Conservation (phyloP, 176 grass and related monocot genomes). For the Cenchrus purpureus region DNA sequence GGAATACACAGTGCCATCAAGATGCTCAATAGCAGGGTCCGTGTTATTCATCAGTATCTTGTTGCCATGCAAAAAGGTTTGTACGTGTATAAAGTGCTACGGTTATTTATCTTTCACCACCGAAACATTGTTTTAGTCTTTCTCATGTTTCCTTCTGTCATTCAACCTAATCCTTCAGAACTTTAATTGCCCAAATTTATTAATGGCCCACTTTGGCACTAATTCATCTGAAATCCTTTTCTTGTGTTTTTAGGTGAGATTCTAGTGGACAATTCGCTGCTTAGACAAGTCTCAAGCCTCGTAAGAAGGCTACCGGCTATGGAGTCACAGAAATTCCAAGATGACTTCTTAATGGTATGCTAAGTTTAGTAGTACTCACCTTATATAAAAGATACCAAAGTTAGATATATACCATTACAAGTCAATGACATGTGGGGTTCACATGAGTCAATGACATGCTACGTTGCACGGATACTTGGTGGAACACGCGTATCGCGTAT, state of each 20-base stretch:
- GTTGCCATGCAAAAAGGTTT: constrained; percentile 88
- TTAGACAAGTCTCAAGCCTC: constrained; percentile 97
- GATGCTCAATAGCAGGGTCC: constrained; percentile 96
- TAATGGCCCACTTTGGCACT: neutral
- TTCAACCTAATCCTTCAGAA: neutral
- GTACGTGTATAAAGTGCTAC: neutral
- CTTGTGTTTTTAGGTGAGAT: constrained; percentile 69
- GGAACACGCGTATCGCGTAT: too few relatives aligned
- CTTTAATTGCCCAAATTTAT: neutral
- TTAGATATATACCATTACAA: too few relatives aligned
- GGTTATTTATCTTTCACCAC: constrained; percentile 15
- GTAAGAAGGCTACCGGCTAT: constrained; percentile 93
- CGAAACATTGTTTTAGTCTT: neutral
- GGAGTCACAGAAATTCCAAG: constrained; percentile 96
- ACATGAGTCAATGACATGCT: too few relatives aligned
- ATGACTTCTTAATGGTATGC: constrained; percentile 90
- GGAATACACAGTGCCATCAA: constrained; percentile 99
- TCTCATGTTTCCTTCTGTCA: constrained; percentile 18
- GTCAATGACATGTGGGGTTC: too few relatives aligned
- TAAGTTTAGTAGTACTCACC: constrained; percentile 25
- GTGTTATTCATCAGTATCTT: constrained; percentile 94
- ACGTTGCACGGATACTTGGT: too few relatives aligned
- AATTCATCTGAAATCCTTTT: neutral
- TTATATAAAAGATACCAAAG: neutral
- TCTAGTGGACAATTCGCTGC: constrained; percentile 82